A percentile compares a stretch with the other conserved stretches of the same genome.
These are phyloP conservation scores for Hypoxylon fragiforme DNA, from an alignment of 495 filamentous ascomycete species.

Conservation along the genomic window DNA sequence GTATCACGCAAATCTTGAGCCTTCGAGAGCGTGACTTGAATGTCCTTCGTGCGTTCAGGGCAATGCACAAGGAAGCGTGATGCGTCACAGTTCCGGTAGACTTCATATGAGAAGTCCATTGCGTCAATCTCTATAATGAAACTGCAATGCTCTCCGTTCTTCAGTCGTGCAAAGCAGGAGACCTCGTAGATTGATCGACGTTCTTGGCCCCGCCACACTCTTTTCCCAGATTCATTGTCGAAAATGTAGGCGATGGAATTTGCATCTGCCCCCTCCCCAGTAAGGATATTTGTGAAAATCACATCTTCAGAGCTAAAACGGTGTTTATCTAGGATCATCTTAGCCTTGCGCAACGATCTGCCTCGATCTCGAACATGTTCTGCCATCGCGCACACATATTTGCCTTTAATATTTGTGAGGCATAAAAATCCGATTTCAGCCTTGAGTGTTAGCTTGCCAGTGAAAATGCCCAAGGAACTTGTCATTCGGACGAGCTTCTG, in stretches of 20 bases:
- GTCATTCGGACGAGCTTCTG: constrained; percentile 30
- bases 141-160: constrained; percentile 13
- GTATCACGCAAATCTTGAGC: constrained; percentile 24
- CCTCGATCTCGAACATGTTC: constrained; percentile 8
- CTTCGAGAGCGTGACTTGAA: constrained; percentile 37
- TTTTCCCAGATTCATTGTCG: constrained; percentile 12
- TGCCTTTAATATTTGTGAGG: constrained; percentile 25
- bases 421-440: constrained; percentile 50
- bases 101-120: constrained; percentile 29
- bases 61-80: constrained; percentile 45
- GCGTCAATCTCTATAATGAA: constrained; percentile 58
- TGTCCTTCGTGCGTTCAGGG: constrained; percentile 47
- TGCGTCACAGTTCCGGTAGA: constrained; percentile 24
- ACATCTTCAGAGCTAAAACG: constrained; percentile 17
- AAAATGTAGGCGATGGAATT: constrained; percentile 39
- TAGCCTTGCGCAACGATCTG: constrained; percentile 27
- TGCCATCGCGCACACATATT: constrained; percentile 26
- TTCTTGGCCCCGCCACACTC: constrained; percentile 19
- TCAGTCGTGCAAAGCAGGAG: constrained; percentile 39
- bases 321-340: constrained; percentile 23
- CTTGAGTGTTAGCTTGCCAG: constrained; percentile 42
- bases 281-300: constrained; percentile 49
- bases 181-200: constrained; percentile 56
- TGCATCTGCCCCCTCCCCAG: constrained; percentile 40
- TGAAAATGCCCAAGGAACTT: constrained; percentile 27